phyloP scores from a whole-genome alignment of 2,329 filamentous ascomycete species.

The Bertia moriformis region DNA sequence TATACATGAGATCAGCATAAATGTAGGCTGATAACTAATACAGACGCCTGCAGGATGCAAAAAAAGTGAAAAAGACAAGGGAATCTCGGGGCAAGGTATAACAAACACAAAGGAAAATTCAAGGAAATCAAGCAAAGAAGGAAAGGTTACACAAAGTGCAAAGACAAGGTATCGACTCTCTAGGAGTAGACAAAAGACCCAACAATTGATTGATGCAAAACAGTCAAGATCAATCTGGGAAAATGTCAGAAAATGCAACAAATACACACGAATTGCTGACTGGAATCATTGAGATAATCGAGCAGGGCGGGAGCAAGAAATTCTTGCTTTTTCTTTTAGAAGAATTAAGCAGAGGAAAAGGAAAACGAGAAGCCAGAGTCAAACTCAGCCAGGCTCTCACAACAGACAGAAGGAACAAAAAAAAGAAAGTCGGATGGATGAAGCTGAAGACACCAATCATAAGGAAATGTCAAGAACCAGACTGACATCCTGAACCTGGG shows the following conservation, averaged over 20 bases:
- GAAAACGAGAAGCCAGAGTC: too few species aligned
- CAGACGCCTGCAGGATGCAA: not conserved
- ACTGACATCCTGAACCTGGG: slow-evolving; percentile 87
- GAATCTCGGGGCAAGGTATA: too few species aligned
- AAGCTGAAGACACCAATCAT: slow-evolving; percentile 19
- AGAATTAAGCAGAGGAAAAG: too few species aligned
- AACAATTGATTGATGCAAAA: too few species aligned
- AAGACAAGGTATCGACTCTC: not conserved
- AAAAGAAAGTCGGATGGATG: not conserved
- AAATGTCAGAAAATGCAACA: not conserved
- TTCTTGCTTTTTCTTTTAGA: too few species aligned
- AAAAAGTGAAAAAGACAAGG: not conserved
- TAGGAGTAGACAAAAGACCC: not conserved
- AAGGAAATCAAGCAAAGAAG: not conserved
- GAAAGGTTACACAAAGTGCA: not conserved
- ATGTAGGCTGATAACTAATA: not conserved
- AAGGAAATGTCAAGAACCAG: slow-evolving; percentile 86
- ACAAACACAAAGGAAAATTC: too few species aligned
- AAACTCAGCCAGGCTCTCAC: too few species aligned
- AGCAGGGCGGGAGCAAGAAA: too few species aligned
- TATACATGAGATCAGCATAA: slow-evolving; percentile 1
- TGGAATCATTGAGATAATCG: too few species aligned
- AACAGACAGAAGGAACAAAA: not conserved
- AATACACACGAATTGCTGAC: not conserved
- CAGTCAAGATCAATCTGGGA: not conserved